A percentile compares a stretch with the other conserved stretches of the same genome.
phyloP scores from a whole-genome alignment of 2,329 filamentous ascomycete species.

The Didymella glomerata region DNA sequence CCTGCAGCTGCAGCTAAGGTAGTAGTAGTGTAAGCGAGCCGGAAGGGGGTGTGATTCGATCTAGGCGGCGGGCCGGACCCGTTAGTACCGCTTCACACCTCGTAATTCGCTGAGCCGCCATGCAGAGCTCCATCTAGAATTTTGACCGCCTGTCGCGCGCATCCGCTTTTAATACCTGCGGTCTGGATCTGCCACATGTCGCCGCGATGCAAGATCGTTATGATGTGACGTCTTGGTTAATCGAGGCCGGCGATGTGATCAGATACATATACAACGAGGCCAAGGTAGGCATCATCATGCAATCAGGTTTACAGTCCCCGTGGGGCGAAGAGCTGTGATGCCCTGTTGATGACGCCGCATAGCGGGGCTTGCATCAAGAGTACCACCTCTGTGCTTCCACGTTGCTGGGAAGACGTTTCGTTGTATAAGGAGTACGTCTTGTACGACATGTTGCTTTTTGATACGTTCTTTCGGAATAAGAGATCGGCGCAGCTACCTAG shows the following conservation, averaged over 20 bases:
- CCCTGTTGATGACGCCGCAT: not conserved
- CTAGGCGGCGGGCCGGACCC: conserved; percentile 39
- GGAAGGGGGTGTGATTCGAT: conserved; percentile 42
- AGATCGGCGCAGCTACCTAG: conserved; percentile 33
- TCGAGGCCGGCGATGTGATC: conserved; percentile 2
- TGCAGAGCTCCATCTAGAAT: conserved; percentile 21
- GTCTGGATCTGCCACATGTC: conserved; percentile 40
- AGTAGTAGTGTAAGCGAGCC: conserved; percentile 40
- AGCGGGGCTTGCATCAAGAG: not conserved
- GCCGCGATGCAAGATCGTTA: conserved; percentile 36
- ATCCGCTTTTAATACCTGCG: conserved; percentile 32
- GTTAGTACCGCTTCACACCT: conserved; percentile 43
- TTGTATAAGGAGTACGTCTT: not conserved
- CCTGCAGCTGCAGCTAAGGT: conserved; percentile 51
- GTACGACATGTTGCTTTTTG: conserved; percentile 26
- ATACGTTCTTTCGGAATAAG: conserved; percentile 25
- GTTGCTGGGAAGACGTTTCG: not conserved
- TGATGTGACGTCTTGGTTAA: conserved; percentile 32
- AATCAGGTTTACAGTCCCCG: conserved; percentile 9
- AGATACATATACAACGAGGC: conserved; percentile 23
- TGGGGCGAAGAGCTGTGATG: conserved; percentile 15
- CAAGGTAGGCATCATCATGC: conserved; percentile 24
- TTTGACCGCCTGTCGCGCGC: conserved; percentile 35
- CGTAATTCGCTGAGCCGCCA: conserved; percentile 27
- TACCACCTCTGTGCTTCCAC: conserved; percentile 2